Evolutionary conservation across 306 rosid species (phyloP).

Genomic region (Crotalaria pallida): DNA sequence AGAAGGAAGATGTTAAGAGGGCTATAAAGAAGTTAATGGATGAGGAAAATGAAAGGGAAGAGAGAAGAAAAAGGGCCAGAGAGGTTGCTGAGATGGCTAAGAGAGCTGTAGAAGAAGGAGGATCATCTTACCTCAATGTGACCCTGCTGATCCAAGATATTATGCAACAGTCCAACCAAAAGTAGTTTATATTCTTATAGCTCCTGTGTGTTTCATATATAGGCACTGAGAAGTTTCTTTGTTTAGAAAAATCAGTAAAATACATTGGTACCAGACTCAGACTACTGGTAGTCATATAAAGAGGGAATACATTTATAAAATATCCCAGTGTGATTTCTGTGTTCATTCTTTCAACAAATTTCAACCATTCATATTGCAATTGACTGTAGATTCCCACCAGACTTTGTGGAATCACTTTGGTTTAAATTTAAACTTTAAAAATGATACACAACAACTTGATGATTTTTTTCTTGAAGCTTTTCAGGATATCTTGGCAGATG

Average conservation of each 20-base stretch:
- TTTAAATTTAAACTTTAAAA: too few species aligned
- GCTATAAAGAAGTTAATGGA: slow-evolving; percentile 40
- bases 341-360: too few species aligned
- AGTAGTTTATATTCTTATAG: neutral
- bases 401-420: too few species aligned
- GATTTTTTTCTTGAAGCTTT: too few species aligned
- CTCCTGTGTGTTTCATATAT: neutral
- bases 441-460: too few species aligned
- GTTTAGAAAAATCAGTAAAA: neutral
- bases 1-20: slow-evolving; percentile 26
- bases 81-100: slow-evolving; percentile 36
- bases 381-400: too few species aligned
- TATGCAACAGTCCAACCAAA: slow-evolving; percentile 16
- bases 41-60: slow-evolving; percentile 28
- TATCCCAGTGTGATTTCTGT: neutral
- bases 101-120: slow-evolving; percentile 46
- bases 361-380: too few species aligned
- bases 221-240: neutral
- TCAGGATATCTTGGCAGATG: too few species aligned
- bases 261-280: neutral
- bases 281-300: neutral
- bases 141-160: slow-evolving; percentile 41
- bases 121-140: slow-evolving; percentile 48
- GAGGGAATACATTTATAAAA: neutral
- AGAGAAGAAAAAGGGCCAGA: slow-evolving; percentile 32